These are phyloP conservation scores for Linnemannia zychae DNA, from an alignment of 192 early-diverging fungal genomes.

Conservation along the genomic window DNA sequence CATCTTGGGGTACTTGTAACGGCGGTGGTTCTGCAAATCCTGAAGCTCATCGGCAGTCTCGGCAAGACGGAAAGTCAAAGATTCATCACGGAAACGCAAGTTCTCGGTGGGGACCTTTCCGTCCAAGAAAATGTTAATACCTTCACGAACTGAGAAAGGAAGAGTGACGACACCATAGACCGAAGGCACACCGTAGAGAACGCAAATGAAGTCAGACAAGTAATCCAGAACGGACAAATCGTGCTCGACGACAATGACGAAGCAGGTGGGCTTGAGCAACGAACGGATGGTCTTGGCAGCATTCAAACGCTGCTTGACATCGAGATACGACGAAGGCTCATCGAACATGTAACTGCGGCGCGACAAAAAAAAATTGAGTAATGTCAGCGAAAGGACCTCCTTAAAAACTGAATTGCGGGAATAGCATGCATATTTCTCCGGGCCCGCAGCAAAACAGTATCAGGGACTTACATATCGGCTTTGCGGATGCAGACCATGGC, in stretches of 20 bases:
- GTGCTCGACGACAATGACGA: constrained; percentile 98
- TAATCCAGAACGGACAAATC: constrained; percentile 98
- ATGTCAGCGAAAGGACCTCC: not conserved
- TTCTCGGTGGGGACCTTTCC: constrained; percentile 98
- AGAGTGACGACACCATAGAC: constrained; percentile 98
- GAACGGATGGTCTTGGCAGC: constrained; percentile 93
- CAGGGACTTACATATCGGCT: constrained; percentile 82
- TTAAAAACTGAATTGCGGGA: not conserved
- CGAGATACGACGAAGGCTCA: constrained; percentile 97
- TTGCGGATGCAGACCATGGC: constrained; percentile 83
- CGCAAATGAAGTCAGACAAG: constrained; percentile 98
- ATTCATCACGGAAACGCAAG: constrained; percentile 98
- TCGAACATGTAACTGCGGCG: constrained; percentile 93
- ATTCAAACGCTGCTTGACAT: constrained; percentile 99
- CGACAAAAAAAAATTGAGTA: not conserved
- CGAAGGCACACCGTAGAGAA: constrained; percentile 97
- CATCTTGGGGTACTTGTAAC: constrained; percentile 92
- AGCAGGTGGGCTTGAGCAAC: constrained; percentile 77
- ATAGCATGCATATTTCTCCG: not conserved
- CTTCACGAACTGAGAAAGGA: constrained; percentile 97
- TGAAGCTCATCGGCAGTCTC: constrained; percentile 87
- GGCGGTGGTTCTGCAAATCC: constrained; percentile 74
- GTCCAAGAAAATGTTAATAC: constrained; percentile 98
- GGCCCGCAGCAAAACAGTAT: not conserved
- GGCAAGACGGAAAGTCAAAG: constrained; percentile 92